Base-by-base conservation (phyloP, 495 filamentous ascomycete species). In the Penicillium antarcticum region DNA sequence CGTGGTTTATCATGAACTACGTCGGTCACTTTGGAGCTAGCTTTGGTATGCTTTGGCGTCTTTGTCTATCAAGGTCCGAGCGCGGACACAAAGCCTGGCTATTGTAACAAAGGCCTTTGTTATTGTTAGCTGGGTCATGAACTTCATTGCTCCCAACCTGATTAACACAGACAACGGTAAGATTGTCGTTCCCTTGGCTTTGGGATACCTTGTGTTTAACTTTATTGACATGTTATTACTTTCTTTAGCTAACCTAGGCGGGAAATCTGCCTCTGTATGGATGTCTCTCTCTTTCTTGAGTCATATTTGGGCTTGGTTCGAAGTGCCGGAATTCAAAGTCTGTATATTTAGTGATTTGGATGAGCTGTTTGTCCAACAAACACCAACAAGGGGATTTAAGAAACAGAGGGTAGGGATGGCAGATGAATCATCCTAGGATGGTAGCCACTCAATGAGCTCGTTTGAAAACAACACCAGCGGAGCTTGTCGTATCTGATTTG, bases 111-210 rank as follows among this genome's bases (percentile, higher is more conserved):
- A 53, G 23, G 51, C 51, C 2, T n/a, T 53, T 21, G 51, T 53
- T 2, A 53, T 53, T 21, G 51, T 53, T 2, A 53, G 51, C 19
- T 48, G 51, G 51, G 31, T 23, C 3, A 47, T 53, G 51, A 53
- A 45, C n/a, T 48, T 48, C 29, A 7, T 42, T 7, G 21, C 44
- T 0, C 51, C 51, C 3, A 48, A 53, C 8, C 32, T 48, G 1
- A 53, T 53, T 7, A 53, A 53, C 14, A 53, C 51, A 1, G 51
- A 53, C 42, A 17, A 48, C 34, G 51, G 51, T 53, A 23, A 16
- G 32, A 3, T 5, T 23, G 21, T 5, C 5, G 2, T 23, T 23
- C 21, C 21, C 21, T 35, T n/a, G n/a, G n/a, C n/a, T n/a, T 35
- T 18, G 1, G 0, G 10, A 5, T 42, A 32, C 1, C 11, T 35